These are phyloP conservation scores for Poteriospumella lacustris DNA, from an alignment of 108 stramenopile genomes.

Conservation along the genomic window DNA sequence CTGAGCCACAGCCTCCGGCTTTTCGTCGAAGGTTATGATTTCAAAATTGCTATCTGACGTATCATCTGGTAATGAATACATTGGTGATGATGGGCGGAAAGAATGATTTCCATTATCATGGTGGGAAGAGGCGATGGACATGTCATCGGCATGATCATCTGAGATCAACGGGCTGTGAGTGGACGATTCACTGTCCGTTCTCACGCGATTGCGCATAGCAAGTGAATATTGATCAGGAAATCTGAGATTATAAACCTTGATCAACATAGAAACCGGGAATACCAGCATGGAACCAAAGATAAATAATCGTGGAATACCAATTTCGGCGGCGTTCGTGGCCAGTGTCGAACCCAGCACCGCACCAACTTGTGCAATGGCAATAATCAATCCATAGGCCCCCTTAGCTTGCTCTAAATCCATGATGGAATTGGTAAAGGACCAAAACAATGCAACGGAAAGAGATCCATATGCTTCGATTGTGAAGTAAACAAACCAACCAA, in stretches of 20 bases:
- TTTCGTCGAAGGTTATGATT: conserved; percentile 60
- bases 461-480: conserved; percentile 89
- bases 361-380: conserved; percentile 85
- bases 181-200: conserved; percentile 31
- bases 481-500: conserved; percentile 78
- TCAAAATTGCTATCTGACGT: too few relatives aligned
- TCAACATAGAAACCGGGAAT: conserved; percentile 57
- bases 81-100: too few relatives aligned
- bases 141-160: conserved; percentile 32
- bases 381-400: conserved; percentile 86
- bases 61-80: too few relatives aligned
- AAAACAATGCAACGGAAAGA: conserved; percentile 84
- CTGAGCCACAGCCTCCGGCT: conserved; percentile 50
- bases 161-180: not conserved
- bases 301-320: conserved; percentile 71
- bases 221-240: conserved; percentile 72
- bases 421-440: conserved; percentile 90
- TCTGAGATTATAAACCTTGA: conserved; percentile 70
- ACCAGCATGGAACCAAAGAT: conserved; percentile 72
- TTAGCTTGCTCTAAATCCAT: conserved; percentile 82
- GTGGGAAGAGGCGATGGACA: not conserved
- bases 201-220: conserved; percentile 34
- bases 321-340: conserved; percentile 61
- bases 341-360: conserved; percentile 83
- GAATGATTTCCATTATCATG: not conserved